Evolutionary conservation across 1,284 basidiomycete species (phyloP), one percentile per base, ranked within the genome.

Genomic region (Sutorius eximius): DNA sequence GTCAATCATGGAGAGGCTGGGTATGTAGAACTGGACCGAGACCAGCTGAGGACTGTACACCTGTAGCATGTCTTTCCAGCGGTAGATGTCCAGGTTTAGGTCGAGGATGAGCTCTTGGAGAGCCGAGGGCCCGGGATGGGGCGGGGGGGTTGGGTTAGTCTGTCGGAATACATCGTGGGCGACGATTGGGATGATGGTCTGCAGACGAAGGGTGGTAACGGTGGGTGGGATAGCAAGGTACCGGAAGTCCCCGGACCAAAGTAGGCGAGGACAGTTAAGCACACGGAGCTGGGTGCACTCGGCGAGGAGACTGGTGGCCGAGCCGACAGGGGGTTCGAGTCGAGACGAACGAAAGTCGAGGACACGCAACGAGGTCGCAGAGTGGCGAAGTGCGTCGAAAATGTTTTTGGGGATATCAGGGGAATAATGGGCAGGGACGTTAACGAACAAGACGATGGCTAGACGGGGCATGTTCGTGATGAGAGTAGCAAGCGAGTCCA

Each of bases 381-480:
- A 54, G 20, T 2, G 3, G 13, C 41, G 42, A 30, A 69, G 57
- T 6, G 61, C 67, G 9, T 56, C 18, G 1, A 69, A 11, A 30
- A 70, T 15, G 1, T 20, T 16, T 15, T 51, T 20, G 3, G 55
- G 33, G 20, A 64, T 30, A 9, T 30, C 16, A 3, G 34, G 5
- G 6, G 18, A 4, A 20, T 18, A 49, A 42, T 36, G 51, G 45
- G 3, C 42, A 20, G 45, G 22, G 8, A 42, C 43, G 13, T 57
- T 20, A 33, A 45, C 18, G 24, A 75, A 67, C 5, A 63, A 60
- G 40, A 71, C 51, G 44, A 74, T 64, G 27, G 51, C 56, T 7
- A 75, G 66, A 49, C 64, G 60, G 3, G 65, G 63, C 56, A 75
- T 65, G 44, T 45, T 59, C 29, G 42, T 24, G 44, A 73, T 56